These are phyloP conservation scores for Coemansia sp. DNA, from an alignment of 192 early-diverging fungal species.

Conservation along the genomic window DNA sequence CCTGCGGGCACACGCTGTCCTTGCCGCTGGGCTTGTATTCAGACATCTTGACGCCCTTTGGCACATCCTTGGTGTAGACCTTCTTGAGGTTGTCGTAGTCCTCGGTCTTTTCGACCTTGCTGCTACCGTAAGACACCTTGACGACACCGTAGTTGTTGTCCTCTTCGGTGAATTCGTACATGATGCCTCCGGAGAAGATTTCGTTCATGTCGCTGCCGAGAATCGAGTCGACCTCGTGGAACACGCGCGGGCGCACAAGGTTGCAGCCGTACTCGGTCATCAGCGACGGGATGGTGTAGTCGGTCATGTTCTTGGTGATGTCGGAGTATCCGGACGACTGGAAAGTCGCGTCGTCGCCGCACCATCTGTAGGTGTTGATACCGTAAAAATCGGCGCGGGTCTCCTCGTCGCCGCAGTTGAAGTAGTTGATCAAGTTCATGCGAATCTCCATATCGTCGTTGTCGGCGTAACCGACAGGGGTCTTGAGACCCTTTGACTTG, in stretches of 20 bases:
- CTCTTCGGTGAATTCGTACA: conserved; percentile 76
- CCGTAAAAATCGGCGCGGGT: conserved; percentile 73
- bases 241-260: conserved; percentile 63
- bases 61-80: conserved; percentile 48
- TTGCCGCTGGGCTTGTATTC: conserved; percentile 47
- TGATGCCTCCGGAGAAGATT: conserved; percentile 69
- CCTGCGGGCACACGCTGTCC: conserved; percentile 58
- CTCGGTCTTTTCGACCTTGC: conserved; percentile 42
- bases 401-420: conserved; percentile 66
- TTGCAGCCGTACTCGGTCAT: conserved; percentile 80
- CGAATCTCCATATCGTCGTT: conserved; percentile 71
- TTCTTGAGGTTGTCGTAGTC: conserved; percentile 67
- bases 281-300: conserved; percentile 67
- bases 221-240: conserved; percentile 67
- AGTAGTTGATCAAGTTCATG: conserved; percentile 66
- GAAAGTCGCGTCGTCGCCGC: conserved; percentile 61
- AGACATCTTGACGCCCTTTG: conserved; percentile 63
- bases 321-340: conserved; percentile 69
- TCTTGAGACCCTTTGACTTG: conserved; percentile 48
- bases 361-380: conserved; percentile 77
- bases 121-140: conserved; percentile 55
- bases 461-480: conserved; percentile 74
- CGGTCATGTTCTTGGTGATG: conserved; percentile 64
- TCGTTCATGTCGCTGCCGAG: conserved; percentile 68
- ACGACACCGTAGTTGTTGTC: conserved; percentile 75